Evolutionary conservation across 2,329 filamentous ascomycete genomes (phyloP).

Genomic region (Erysiphe pulchra): DNA sequence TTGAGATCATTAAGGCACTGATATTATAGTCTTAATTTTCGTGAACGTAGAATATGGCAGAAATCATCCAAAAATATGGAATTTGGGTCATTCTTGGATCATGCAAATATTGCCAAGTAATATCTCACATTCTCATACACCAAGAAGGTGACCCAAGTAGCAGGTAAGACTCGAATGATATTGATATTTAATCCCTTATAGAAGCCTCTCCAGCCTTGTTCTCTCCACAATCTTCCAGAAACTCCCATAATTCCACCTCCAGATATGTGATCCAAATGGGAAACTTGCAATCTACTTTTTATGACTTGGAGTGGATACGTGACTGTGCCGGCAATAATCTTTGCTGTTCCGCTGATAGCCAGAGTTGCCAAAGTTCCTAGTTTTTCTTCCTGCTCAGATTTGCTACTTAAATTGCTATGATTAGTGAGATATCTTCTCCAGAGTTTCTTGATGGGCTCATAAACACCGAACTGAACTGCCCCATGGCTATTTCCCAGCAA

Average conservation of each 20-base stretch:
- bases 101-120: slow-evolving; percentile 24
- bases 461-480: slow-evolving; percentile 86
- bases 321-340: slow-evolving; percentile 65
- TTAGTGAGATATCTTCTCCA: slow-evolving; percentile 22
- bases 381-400: slow-evolving; percentile 8
- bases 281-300: slow-evolving; percentile 67
- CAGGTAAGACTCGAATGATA: slow-evolving; percentile 72
- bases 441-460: slow-evolving; percentile 40
- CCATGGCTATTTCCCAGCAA: slow-evolving; percentile 76
- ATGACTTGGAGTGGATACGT: slow-evolving; percentile 95
- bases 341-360: slow-evolving; percentile 54
- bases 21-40: no score
- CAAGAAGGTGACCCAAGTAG: slow-evolving; percentile 87
- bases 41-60: no score
- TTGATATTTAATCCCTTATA: slow-evolving; percentile 81
- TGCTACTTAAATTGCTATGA: slow-evolving; percentile 13
- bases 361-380: slow-evolving; percentile 30
- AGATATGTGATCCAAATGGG: slow-evolving; percentile 53
- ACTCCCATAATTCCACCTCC: slow-evolving; percentile 46
- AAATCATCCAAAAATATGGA: background rate
- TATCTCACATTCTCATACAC: slow-evolving; percentile 86
- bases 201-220: slow-evolving; percentile 62
- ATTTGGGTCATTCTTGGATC: background rate
- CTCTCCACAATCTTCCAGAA: slow-evolving; percentile 43
- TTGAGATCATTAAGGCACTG: no score